These are phyloP conservation scores for Anethum foeniculum DNA, from an alignment of 140 eudicot genomes.

Conservation along the genomic window DNA sequence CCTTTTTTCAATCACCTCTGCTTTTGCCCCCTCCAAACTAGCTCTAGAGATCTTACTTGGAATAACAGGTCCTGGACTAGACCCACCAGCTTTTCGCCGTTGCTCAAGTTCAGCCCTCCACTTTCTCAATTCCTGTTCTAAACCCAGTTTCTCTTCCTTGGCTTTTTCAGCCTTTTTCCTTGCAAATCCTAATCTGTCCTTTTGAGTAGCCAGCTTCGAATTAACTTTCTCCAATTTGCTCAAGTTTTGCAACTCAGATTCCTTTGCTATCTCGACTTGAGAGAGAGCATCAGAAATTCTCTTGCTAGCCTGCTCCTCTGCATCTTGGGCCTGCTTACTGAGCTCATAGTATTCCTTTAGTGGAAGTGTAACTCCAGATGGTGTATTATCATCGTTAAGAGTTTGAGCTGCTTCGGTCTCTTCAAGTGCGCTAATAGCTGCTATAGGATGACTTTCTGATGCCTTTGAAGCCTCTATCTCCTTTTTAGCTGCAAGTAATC, in stretches of 20 bases:
- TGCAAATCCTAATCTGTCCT: slow-evolving; percentile 41
- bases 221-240: slow-evolving; percentile 53
- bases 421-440: slow-evolving; percentile 63
- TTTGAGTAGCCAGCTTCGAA: slow-evolving; percentile 39
- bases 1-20: not conserved
- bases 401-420: slow-evolving; percentile 45
- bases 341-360: slow-evolving; percentile 81
- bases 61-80: slow-evolving; percentile 17
- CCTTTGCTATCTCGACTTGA: slow-evolving; percentile 63
- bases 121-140: slow-evolving; percentile 65
- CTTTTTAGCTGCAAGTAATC: slow-evolving; percentile 68
- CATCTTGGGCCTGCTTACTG: slow-evolving; percentile 78
- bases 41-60: slow-evolving; percentile 30
- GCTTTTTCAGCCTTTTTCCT: slow-evolving; percentile 66
- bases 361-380: slow-evolving; percentile 49
- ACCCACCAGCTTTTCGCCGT: slow-evolving; percentile 53
- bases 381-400: slow-evolving; percentile 26
- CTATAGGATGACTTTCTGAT: slow-evolving; percentile 67
- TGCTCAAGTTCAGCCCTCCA: slow-evolving; percentile 85
- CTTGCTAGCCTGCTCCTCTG: slow-evolving; percentile 67
- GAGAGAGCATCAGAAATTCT: slow-evolving; percentile 60
- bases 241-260: slow-evolving; percentile 49
- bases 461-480: slow-evolving; percentile 91
- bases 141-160: slow-evolving; percentile 61
- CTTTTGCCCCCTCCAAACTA: slow-evolving; percentile 2